phyloP scores from a whole-genome alignment of 164 flowering plant species.

The Malania oleifera region DNA sequence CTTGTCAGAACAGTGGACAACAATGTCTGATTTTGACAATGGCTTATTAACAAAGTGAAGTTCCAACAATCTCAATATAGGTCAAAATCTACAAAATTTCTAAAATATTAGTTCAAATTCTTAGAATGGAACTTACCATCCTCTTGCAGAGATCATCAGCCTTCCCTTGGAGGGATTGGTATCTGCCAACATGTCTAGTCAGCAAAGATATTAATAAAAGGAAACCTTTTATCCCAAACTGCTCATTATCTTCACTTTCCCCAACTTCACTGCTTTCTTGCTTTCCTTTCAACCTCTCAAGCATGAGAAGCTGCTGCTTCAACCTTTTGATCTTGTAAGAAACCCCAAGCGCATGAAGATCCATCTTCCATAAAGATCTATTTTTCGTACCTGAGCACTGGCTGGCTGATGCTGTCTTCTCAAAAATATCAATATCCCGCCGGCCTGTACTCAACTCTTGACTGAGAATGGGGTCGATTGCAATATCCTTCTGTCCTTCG shows the following conservation, averaged over 20 bases:
- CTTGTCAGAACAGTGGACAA: too few relatives aligned
- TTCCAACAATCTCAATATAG: too few relatives aligned
- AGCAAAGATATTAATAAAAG: slow-evolving; percentile 45
- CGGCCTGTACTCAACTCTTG: slow-evolving; percentile 14
- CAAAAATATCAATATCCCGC: slow-evolving; percentile 17
- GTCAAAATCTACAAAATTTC: neutral
- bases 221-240: slow-evolving; percentile 33
- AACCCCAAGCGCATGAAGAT: slow-evolving; percentile 82
- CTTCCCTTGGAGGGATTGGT: slow-evolving; percentile 77
- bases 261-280: slow-evolving; percentile 33
- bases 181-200: slow-evolving; percentile 72
- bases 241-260: slow-evolving; percentile 22
- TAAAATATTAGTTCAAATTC: neutral
- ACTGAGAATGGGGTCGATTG: slow-evolving; percentile 16
- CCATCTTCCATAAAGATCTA: slow-evolving; percentile 54
- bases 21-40: too few relatives aligned
- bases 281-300: slow-evolving; percentile 65
- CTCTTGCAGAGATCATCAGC: slow-evolving; percentile 71
- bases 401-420: slow-evolving; percentile 21
- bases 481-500: slow-evolving; percentile 32
- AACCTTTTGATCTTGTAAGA: slow-evolving; percentile 89
- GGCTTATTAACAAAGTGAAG: too few relatives aligned
- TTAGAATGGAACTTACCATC: slow-evolving; percentile 51
- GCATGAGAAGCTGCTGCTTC: slow-evolving; percentile 76
- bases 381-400: slow-evolving; percentile 23